Evolutionary conservation across 2,329 filamentous ascomycete species (phyloP).

Genomic region (Simplicillium aogashimaense): DNA sequence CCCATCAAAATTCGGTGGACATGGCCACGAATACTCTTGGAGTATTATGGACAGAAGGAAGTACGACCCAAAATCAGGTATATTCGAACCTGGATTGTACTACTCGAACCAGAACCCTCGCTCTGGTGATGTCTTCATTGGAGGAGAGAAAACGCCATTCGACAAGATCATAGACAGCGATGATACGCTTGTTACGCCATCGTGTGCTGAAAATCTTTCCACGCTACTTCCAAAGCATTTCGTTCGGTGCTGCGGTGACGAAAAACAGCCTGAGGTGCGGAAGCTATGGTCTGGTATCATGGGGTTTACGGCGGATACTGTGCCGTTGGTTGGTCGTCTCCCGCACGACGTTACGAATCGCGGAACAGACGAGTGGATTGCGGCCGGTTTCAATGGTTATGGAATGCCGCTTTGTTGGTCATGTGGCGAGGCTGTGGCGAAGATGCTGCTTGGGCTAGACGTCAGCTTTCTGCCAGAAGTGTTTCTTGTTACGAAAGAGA

Average conservation of each 20-base stretch:
- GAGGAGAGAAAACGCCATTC: conserved; percentile 44
- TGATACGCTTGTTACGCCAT: no score
- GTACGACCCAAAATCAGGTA: conserved; percentile 36
- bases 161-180: no score
- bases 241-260: no score
- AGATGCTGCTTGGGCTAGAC: conserved; percentile 13
- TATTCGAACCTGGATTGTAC: conserved; percentile 15
- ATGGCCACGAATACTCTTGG: conserved; percentile 30
- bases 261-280: no score
- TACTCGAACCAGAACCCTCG: conserved; percentile 15
- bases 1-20: conserved; percentile 15
- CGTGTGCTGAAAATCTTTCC: no score
- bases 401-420: conserved; percentile 42
- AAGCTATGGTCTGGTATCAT: conserved; percentile 37
- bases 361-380: conserved; percentile 30
- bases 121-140: conserved; percentile 36
- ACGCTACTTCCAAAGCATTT: no score
- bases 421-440: conserved; percentile 27
- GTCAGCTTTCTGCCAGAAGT: conserved; percentile 12
- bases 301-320: conserved; percentile 30
- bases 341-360: conserved; percentile 15
- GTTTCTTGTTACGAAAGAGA: conserved; percentile 10
- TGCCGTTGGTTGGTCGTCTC: conserved; percentile 36
- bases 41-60: conserved; percentile 28
- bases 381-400: conserved; percentile 36